A percentile compares a stretch with the other conserved stretches of the same genome.
These are phyloP conservation scores for Taiwanofungus camphoratus DNA, from an alignment of 1,284 basidiomycete genomes.

Conservation along the genomic window DNA sequence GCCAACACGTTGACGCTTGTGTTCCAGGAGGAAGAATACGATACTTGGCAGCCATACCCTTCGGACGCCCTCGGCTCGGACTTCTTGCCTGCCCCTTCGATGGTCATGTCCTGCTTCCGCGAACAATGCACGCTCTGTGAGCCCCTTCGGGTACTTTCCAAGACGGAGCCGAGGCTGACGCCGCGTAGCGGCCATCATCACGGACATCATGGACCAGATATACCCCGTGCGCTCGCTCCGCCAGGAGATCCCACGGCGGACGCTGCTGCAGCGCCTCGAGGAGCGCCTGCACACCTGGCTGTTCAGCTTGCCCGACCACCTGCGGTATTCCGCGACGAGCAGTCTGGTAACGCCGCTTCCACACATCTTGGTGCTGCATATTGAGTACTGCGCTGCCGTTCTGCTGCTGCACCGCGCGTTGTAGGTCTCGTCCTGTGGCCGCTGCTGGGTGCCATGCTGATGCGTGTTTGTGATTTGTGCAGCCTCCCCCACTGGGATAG, in stretches of 20 bases:
- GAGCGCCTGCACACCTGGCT: constrained; percentile 73
- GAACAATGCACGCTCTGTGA: constrained; percentile 57
- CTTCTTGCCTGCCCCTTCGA: constrained; percentile 41
- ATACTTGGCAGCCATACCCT: constrained; percentile 48
- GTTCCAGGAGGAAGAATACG: constrained; percentile 55
- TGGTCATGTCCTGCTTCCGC: constrained; percentile 54
- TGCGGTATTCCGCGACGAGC: constrained; percentile 53
- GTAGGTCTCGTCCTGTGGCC: constrained; percentile 40
- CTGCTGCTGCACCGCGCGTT: constrained; percentile 77
- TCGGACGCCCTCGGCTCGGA: constrained; percentile 33
- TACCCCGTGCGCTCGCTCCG: constrained; percentile 66
- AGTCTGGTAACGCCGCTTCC: constrained; percentile 51
- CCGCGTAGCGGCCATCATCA: constrained; percentile 51
- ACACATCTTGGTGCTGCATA: constrained; percentile 66
- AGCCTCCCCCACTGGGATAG: constrained; percentile 67
- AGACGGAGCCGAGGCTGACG: not conserved
- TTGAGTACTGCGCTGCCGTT: constrained; percentile 75
- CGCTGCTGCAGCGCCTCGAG: constrained; percentile 53
- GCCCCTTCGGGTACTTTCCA: constrained; percentile 17
- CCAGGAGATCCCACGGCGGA: constrained; percentile 40
- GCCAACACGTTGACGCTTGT: not conserved
- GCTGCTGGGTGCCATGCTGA: constrained; percentile 5
- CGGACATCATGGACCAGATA: constrained; percentile 62
- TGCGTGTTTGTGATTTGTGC: constrained; percentile 4
- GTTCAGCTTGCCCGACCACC: constrained; percentile 58